These are phyloP conservation scores for Pleodorina starrii DNA, from an alignment of 139 green algal genomes.

Conservation along the genomic window DNA sequence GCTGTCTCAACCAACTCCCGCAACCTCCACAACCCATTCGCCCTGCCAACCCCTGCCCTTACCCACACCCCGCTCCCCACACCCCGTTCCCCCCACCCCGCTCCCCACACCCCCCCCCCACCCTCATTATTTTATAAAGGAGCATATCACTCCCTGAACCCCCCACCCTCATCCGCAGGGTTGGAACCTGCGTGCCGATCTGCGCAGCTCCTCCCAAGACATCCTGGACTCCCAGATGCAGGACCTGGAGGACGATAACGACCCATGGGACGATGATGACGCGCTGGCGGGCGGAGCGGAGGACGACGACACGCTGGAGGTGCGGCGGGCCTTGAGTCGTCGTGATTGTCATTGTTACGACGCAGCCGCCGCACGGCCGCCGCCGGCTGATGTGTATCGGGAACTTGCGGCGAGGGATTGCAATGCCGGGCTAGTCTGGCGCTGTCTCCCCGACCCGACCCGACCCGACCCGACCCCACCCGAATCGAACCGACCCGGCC, in stretches of 20 bases:
- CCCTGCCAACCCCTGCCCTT: neutral
- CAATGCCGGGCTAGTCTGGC: neutral
- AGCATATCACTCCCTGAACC: neutral
- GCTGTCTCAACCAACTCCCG: neutral
- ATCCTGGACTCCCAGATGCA: slow-evolving; percentile 27
- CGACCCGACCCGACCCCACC: neutral
- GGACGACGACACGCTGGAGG: slow-evolving; percentile 27
- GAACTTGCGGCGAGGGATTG: neutral
- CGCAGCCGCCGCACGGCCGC: neutral
- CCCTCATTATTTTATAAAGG: neutral
- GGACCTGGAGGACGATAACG: slow-evolving; percentile 48
- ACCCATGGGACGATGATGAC: slow-evolving; percentile 48
- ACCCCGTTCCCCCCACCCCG: neutral
- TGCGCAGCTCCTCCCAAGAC: neutral
- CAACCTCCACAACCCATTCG: too few relatives aligned
- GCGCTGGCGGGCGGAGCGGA: neutral
- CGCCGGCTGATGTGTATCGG: neutral
- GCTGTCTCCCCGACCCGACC: too few relatives aligned
- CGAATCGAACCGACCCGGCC: neutral
- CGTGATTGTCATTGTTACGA: neutral
- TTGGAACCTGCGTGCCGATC: slow-evolving; percentile 26
- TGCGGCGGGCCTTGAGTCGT: neutral
- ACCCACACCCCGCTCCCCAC: neutral
- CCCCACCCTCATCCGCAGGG: neutral
- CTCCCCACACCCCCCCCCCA: neutral